phyloP scores from a whole-genome alignment of 2,329 filamentous ascomycete species.

The Nemania sp. region DNA sequence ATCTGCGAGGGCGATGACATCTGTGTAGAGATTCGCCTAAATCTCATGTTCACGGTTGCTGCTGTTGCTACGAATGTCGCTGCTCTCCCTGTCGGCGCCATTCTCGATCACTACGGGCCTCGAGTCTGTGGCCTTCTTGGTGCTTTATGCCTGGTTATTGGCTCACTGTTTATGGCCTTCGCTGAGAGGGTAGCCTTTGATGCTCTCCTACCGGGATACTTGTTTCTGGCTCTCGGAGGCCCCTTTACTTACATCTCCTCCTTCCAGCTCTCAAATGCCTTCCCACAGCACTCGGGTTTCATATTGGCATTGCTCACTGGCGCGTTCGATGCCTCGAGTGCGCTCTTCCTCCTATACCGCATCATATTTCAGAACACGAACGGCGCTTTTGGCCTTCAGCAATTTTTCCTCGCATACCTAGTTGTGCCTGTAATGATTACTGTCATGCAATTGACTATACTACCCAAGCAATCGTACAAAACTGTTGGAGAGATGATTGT shows the following conservation, averaged over 20 bases:
- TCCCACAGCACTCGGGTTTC: constrained; percentile 75
- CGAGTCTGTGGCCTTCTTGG: constrained; percentile 74
- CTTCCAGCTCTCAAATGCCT: constrained; percentile 83
- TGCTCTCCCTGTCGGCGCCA: constrained; percentile 81
- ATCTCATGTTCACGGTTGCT: constrained; percentile 90
- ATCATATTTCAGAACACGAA: constrained; percentile 65
- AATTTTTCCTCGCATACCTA: constrained; percentile 75
- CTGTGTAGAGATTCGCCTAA: constrained; percentile 67
- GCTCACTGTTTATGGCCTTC: constrained; percentile 74
- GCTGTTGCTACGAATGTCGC: constrained; percentile 87
- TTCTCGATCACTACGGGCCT: constrained; percentile 82
- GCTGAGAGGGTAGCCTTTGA: constrained; percentile 69
- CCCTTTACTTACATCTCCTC: constrained; percentile 82
- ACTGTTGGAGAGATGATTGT: constrained; percentile 81
- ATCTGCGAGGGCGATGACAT: constrained; percentile 54
- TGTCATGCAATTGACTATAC: constrained; percentile 67
- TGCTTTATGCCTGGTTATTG: constrained; percentile 67
- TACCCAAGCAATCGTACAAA: constrained; percentile 79
- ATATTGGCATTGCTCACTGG: constrained; percentile 80
- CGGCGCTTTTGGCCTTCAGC: constrained; percentile 60
- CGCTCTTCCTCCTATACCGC: constrained; percentile 75
- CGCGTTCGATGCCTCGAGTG: constrained; percentile 81
- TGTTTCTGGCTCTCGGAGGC: constrained; percentile 76
- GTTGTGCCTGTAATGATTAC: constrained; percentile 69
- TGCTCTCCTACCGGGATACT: constrained; percentile 72